Conservation (phyloP, 2,329 filamentous ascomycete genomes). For the Sporothrix globosa region DNA sequence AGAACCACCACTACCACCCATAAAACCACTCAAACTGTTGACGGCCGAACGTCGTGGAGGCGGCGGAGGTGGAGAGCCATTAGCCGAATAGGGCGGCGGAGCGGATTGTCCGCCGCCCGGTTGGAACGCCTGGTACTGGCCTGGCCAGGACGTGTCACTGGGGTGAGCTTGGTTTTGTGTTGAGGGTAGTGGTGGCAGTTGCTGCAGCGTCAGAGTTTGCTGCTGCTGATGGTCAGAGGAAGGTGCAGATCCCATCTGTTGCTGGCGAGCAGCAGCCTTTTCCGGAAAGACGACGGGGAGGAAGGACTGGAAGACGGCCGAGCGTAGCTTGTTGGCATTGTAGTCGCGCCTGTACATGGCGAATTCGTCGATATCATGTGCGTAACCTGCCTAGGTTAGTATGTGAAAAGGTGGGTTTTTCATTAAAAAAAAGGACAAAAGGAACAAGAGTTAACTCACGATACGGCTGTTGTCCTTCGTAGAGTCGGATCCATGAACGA, state of each 20-base stretch:
- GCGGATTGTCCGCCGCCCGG: conserved; percentile 13
- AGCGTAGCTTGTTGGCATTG: conserved; percentile 39
- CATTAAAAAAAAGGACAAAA: neutral
- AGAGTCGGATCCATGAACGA: conserved; percentile 35
- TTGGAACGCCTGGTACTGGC: conserved; percentile 27
- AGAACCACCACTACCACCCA: neutral
- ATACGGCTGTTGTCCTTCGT: conserved; percentile 26
- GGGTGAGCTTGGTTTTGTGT: neutral
- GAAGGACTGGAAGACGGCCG: conserved; percentile 39
- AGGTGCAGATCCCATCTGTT: neutral
- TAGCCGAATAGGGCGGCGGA: neutral
- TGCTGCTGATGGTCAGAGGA: conserved; percentile 15
- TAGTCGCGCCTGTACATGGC: conserved; percentile 36
- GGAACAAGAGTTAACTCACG: neutral
- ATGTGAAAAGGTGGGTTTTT: too few species aligned
- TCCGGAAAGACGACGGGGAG: conserved; percentile 34
- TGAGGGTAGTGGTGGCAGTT: neutral
- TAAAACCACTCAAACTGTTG: neutral
- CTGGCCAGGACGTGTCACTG: neutral
- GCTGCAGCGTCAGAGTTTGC: conserved; percentile 10
- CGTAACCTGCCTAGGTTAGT: conserved; percentile 1
- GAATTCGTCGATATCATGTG: conserved; percentile 31
- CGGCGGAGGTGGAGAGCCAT: neutral
- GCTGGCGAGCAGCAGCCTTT: conserved; percentile 25
- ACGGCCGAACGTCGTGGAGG: neutral